phyloP scores from a whole-genome alignment of 1,284 basidiomycete species.

The Sporisorium iseilematis-ciliati region DNA sequence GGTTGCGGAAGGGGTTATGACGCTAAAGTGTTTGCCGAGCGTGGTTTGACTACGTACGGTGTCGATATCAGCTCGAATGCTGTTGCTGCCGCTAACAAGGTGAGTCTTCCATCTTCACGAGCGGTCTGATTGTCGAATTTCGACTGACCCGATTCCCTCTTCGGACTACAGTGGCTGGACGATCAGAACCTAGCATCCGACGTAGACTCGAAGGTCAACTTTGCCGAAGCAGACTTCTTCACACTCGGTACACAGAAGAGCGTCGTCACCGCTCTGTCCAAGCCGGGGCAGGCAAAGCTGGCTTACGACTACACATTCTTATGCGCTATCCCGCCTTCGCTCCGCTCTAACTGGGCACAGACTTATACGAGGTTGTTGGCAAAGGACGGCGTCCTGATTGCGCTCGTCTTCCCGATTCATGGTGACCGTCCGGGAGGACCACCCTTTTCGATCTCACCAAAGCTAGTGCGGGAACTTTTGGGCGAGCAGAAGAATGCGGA shows the following conservation, averaged over 20 bases:
- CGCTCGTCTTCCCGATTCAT: constrained; percentile 57
- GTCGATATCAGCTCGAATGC: constrained; percentile 53
- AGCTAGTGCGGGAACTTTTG: constrained; percentile 42
- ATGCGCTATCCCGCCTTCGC: constrained; percentile 55
- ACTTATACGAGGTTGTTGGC: constrained; percentile 52
- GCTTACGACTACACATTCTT: constrained; percentile 63
- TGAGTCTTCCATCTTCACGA: constrained; percentile 2
- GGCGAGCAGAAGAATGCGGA: constrained; percentile 24
- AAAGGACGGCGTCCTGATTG: constrained; percentile 48
- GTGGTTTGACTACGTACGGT: constrained; percentile 44
- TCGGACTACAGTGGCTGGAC: constrained; percentile 37
- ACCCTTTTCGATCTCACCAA: constrained; percentile 50
- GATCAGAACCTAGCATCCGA: constrained; percentile 23
- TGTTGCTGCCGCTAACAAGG: constrained; percentile 46
- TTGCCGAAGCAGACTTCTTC: constrained; percentile 55
- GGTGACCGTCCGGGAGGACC: constrained; percentile 56
- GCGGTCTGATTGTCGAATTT: not conserved
- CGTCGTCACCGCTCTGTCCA: constrained; percentile 19
- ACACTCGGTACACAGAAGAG: constrained; percentile 30
- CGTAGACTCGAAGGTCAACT: constrained; percentile 22
- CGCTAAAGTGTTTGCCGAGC: constrained; percentile 45
- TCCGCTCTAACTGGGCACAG: constrained; percentile 49
- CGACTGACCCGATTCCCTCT: too few relatives aligned
- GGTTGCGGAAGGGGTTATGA: constrained; percentile 57
- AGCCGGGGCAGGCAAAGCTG: constrained; percentile 23